Evolutionary conservation across 176 grass and related monocot genomes (phyloP).

Genomic region (Alloteropsis semialata): DNA sequence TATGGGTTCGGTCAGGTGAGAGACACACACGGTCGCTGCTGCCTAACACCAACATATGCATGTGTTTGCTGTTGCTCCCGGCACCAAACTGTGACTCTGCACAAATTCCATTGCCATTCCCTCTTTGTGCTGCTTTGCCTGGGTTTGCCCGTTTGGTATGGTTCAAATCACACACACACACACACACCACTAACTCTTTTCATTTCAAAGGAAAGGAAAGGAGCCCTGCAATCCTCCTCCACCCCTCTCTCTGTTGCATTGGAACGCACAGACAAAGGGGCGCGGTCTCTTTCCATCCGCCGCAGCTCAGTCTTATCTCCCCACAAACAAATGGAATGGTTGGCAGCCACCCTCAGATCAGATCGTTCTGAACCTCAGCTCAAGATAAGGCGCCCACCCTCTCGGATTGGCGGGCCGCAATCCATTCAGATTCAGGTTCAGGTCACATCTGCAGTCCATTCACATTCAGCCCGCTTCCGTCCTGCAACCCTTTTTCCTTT

Average conservation of each 20-base stretch:
- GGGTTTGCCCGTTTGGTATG: too few species aligned
- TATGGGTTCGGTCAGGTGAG: too few species aligned
- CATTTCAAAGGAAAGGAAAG: too few species aligned
- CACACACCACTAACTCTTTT: too few species aligned
- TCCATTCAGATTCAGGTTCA: neutral
- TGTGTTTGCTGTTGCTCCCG: neutral
- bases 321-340: constrained; percentile 31
- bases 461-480: neutral
- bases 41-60: neutral
- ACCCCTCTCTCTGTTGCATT: too few species aligned
- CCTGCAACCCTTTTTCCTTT: neutral
- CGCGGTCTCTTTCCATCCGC: constrained; percentile 18
- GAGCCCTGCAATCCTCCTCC: too few species aligned
- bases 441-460: constrained; percentile 13
- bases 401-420: neutral
- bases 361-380: constrained; percentile 10
- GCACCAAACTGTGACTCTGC: neutral
- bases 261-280: too few species aligned
- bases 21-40: too few species aligned
- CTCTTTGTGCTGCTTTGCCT: too few species aligned
- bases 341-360: constrained; percentile 23
- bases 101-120: neutral
- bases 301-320: constrained; percentile 17
- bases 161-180: too few species aligned
- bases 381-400: constrained; percentile 10